phyloP scores from a whole-genome alignment of 768 basidiomycete species.

The Podaxis sp. region DNA sequence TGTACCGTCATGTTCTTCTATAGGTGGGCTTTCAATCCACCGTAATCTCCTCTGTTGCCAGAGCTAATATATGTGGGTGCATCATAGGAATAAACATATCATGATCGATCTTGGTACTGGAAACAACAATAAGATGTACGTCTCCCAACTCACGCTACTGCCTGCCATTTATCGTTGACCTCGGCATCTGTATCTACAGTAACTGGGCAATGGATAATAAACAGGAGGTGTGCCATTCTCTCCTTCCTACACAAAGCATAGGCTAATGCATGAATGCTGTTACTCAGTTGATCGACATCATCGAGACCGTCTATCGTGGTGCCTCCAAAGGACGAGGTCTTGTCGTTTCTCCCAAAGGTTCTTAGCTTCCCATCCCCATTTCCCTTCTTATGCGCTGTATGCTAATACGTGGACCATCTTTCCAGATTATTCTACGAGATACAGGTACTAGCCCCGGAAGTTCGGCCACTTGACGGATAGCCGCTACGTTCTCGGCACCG shows the following conservation, averaged over 20 bases:
- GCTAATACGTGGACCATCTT: not conserved
- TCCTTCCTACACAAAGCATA: not conserved
- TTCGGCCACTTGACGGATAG: not conserved
- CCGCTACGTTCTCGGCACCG: not conserved
- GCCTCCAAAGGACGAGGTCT: slow-evolving; percentile 98
- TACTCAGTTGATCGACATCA: slow-evolving; percentile 87
- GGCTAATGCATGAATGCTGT: slow-evolving; percentile 5
- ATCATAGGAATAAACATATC: slow-evolving; percentile 90
- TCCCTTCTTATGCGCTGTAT: not conserved
- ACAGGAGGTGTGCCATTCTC: slow-evolving; percentile 72
- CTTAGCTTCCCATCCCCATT: slow-evolving; percentile 13
- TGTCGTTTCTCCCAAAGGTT: slow-evolving; percentile 95
- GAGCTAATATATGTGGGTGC: not conserved
- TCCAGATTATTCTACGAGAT: slow-evolving; percentile 45
- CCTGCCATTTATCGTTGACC: slow-evolving; percentile 12
- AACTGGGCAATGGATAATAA: slow-evolving; percentile 99
- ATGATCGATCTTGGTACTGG: slow-evolving; percentile 99
- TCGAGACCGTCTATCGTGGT: slow-evolving; percentile 97
- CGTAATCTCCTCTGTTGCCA: slow-evolving; percentile 5
- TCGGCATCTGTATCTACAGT: slow-evolving; percentile 38
- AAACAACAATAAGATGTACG: slow-evolving; percentile 99
- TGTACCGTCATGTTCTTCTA: slow-evolving; percentile 99
- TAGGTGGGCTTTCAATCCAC: slow-evolving; percentile 54
- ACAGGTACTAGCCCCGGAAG: slow-evolving; percentile 32
- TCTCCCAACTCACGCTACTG: slow-evolving; percentile 12